Evolutionary conservation across 768 basidiomycete species (phyloP), one percentile per base, ranked within the genome.

Genomic region (Amanita molliuscula): DNA sequence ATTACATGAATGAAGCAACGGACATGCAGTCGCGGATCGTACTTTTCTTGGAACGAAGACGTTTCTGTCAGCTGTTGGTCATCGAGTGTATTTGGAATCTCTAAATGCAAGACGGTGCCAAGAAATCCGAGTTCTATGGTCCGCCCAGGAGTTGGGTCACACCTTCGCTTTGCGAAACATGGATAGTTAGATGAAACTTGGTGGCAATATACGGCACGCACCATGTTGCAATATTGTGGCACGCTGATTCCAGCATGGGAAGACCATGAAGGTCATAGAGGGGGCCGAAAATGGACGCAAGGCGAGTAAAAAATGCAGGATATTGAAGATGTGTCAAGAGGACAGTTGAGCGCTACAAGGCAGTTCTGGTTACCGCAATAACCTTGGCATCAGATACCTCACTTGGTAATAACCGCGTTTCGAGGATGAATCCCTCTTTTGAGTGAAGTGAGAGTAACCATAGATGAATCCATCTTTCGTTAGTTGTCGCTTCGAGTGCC

Each of bases 401-500:
- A 85, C 88, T 73, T 90, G 89, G 47, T 78, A 74, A 62, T 90
- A 93, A 6, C 90, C 90, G 21, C 92, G 76, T 59, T 83, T 87
- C 2, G 79, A 81, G 0, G 69, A 63, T 9, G 72, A 46, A 61
- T 90, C 85, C 61, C 74, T 74, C 53, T 70, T 71, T 61, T 90
- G 88, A 2, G 76, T 78, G 59, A 93, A 93, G 59, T 85, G 72
- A 1, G 84, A 79, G 63, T 77, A 90, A 0, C 88, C 88, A 56
- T 89, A 86, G 18, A 88, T 66, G 58, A 81, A 88, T 4, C 82
- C 83, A 54, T 88, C 87, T 16, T 67, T 59, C 1, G 72, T 63
- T 1, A 58, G 56, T 3, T 72, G 72, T 34, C 73, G 48, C 52
- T 69, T 65, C n/a, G 25, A 26, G 10, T 37, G 25, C 21, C 61